phyloP scores from a whole-genome alignment of 495 filamentous ascomycete species.

The Podospora appendiculata region DNA sequence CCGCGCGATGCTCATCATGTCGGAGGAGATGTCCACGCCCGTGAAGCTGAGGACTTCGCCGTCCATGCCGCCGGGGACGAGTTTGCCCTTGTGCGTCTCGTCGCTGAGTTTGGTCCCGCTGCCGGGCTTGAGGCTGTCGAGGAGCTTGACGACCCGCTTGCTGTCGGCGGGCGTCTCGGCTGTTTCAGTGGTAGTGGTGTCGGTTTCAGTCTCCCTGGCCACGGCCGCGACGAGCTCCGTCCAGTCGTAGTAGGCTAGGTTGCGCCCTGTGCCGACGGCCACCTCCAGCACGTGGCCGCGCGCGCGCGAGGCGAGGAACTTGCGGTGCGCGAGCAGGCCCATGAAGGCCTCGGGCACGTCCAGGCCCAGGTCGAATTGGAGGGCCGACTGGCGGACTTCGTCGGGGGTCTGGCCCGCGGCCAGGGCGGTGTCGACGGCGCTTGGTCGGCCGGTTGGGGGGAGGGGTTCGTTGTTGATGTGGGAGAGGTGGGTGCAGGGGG shows the following conservation, averaged over 20 bases:
- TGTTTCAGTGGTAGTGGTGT: not conserved
- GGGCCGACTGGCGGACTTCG: constrained; percentile 10
- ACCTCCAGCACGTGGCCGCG: constrained; percentile 82
- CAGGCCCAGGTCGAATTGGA: constrained; percentile 22
- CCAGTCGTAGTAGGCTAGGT: constrained; percentile 65
- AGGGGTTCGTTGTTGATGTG: not conserved
- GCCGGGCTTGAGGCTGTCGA: constrained; percentile 1
- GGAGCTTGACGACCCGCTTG: constrained; percentile 5
- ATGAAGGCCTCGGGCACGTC: constrained; percentile 57
- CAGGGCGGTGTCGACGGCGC: constrained; percentile 1
- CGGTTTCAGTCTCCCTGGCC: not conserved
- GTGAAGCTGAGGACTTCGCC: constrained; percentile 32
- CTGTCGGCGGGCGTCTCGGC: constrained; percentile 3
- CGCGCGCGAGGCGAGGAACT: constrained; percentile 51
- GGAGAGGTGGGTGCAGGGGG: not conserved
- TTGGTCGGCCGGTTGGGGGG: constrained; percentile 11
- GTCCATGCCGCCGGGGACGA: not conserved
- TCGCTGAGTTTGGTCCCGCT: not conserved
- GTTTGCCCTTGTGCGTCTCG: not conserved
- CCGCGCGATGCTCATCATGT: constrained; percentile 37
- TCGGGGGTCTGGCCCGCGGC: constrained; percentile 3
- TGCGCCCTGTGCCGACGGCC: constrained; percentile 85
- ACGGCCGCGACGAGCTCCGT: constrained; percentile 17
- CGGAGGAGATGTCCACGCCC: constrained; percentile 35
- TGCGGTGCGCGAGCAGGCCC: constrained; percentile 56